Evolutionary conservation across 805 yeast genomes (phyloP).

Genomic region (Starmera amethionina): DNA sequence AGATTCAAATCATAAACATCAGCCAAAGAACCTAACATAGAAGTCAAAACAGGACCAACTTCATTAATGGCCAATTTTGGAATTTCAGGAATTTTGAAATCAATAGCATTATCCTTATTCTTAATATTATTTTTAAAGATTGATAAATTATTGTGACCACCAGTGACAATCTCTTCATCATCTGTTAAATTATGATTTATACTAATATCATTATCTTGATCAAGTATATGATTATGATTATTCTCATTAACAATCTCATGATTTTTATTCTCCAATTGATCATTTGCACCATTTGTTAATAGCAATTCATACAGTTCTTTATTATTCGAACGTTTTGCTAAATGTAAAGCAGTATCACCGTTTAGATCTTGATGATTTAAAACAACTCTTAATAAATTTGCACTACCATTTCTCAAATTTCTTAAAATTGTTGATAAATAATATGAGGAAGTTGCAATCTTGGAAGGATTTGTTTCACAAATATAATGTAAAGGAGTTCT

Average conservation of each 20-base stretch:
- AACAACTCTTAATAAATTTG: conserved; percentile 42
- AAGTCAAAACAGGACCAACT: conserved; percentile 18
- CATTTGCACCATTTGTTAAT: conserved; percentile 33
- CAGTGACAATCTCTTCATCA: too few relatives aligned
- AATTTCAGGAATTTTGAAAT: conserved; percentile 2
- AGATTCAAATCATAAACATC: conserved; percentile 47
- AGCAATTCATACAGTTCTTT: conserved; percentile 32
- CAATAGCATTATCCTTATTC: conserved; percentile 4
- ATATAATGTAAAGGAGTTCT: conserved; percentile 68
- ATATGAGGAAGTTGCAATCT: conserved; percentile 41
- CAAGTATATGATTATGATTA: too few relatives aligned
- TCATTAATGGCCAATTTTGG: conserved; percentile 16
- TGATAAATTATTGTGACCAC: too few relatives aligned
- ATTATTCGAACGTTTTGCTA: conserved; percentile 55
- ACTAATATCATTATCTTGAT: neutral
- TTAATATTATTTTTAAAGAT: neutral
- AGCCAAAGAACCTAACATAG: conserved; percentile 35
- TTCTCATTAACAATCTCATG: neutral
- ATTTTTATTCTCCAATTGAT: conserved; percentile 19
- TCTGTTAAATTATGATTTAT: neutral
- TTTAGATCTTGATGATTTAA: conserved; percentile 68
- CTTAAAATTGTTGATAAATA: conserved; percentile 43
- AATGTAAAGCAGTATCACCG: conserved; percentile 81
- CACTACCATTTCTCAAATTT: conserved; percentile 28
- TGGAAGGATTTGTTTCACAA: conserved; percentile 39